These are phyloP conservation scores for Platanthera zijinensis DNA, from an alignment of 106 monocot species.

Conservation along the genomic window DNA sequence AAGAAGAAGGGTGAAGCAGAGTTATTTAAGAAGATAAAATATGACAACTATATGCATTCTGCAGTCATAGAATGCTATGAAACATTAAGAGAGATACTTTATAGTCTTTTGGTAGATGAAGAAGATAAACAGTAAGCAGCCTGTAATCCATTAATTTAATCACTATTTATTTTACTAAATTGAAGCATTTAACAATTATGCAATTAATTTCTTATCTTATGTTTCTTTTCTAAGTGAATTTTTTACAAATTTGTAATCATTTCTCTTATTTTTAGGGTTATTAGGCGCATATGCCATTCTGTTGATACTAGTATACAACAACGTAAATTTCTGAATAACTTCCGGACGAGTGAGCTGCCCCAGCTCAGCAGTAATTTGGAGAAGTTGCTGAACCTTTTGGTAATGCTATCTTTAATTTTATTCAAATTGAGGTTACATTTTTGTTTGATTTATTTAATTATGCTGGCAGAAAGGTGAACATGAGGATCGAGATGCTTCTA, in stretches of 20 bases:
- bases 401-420: slow-evolving; percentile 15
- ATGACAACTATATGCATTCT: slow-evolving; percentile 72
- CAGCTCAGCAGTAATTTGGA: slow-evolving; percentile 79
- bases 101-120: slow-evolving; percentile 43
- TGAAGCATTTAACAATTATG: slow-evolving; percentile 4
- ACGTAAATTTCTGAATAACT: slow-evolving; percentile 48
- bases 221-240: slow-evolving; percentile 4
- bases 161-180: background rate
- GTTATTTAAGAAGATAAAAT: slow-evolving; percentile 66
- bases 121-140: slow-evolving; percentile 54
- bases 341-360: slow-evolving; percentile 74
- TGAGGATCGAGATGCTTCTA: slow-evolving; percentile 45
- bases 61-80: slow-evolving; percentile 91
- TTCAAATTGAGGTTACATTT: background rate
- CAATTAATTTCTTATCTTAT: background rate
- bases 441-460: background rate
- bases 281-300: slow-evolving; percentile 27
- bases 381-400: slow-evolving; percentile 70
- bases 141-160: background rate
- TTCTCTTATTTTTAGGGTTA: slow-evolving; percentile 35
- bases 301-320: slow-evolving; percentile 35
- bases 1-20: slow-evolving; percentile 60
- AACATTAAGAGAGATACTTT: slow-evolving; percentile 62
- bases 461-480: slow-evolving; percentile 33
- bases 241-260: background rate